Evolutionary conservation across 169 alveolate genomes (phyloP).

Genomic region (Eimeria maxima): DNA sequence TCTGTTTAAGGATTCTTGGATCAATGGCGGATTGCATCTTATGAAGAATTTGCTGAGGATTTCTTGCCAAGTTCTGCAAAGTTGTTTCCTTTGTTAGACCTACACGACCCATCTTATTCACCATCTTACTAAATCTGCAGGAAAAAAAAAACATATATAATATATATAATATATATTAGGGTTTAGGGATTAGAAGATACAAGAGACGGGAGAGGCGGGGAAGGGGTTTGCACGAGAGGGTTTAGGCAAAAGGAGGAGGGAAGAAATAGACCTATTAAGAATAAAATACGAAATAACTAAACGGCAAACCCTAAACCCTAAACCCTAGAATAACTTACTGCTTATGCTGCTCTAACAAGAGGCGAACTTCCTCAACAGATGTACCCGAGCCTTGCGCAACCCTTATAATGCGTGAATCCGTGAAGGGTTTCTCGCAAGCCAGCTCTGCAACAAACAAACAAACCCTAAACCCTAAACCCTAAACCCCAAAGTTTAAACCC

Average conservation of each 20-base stretch:
- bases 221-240: too few relatives aligned
- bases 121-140: conserved; percentile 96
- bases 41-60: conserved; percentile 96
- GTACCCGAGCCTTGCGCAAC: conserved; percentile 98
- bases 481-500: background rate
- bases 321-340: conserved; percentile 81
- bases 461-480: too few relatives aligned
- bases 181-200: background rate
- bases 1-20: conserved; percentile 96
- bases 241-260: background rate
- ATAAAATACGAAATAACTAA: background rate
- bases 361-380: conserved; percentile 94
- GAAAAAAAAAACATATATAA: background rate
- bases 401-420: conserved; percentile 94
- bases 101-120: conserved; percentile 97
- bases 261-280: background rate
- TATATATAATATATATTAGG: background rate
- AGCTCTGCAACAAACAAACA: conserved; percentile 92
- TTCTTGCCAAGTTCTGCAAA: conserved; percentile 95
- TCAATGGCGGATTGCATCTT: conserved; percentile 97
- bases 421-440: conserved; percentile 95
- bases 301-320: background rate
- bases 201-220: too few relatives aligned
- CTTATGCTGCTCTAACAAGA: conserved; percentile 97
- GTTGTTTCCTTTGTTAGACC: conserved; percentile 95